Evolutionary conservation across 768 basidiomycete species (phyloP), one percentile per base, ranked within the genome.

Genomic region (Rickenella mellea): DNA sequence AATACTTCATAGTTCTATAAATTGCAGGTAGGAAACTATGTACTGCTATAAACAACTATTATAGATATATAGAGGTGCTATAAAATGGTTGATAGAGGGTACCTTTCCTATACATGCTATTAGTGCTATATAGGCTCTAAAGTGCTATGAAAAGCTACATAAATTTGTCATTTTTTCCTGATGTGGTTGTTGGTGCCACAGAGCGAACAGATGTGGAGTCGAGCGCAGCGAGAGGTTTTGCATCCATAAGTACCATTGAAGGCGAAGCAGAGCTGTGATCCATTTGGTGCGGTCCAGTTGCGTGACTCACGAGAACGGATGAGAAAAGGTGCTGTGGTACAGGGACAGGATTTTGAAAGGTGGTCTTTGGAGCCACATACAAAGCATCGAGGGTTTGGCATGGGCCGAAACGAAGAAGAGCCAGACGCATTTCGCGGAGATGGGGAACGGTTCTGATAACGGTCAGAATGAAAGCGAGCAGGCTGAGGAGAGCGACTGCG

Each of bases 171-270:
- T n/a, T n/a, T n/a, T n/a, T n/a, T n/a, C n/a, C n/a, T n/a, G n/a
- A n/a, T n/a, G 11, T 44, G 42, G 28, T 60, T 49, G 0, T 32
- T 15, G 1, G 15, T 10, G 7, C 47, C 41, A 41, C 55, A 57
- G 11, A 57, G 45, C 4, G 51, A 31, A 37, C 55, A 55, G 28
- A 31, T 22, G 40, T 57, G 52, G 6, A 3, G 4, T 35, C 25
- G 45, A 5, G 17, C 17, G 29, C 50, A 46, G n/a, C 33, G 19
- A 4, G 33, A 17, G 15, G 19, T 19, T n/a, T n/a, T n/a, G 33
- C 33, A 17, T 10, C 19, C 9, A 8, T 17, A 9, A 3, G 33
- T 36, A 7, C 19, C 9, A 15, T 36, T 36, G 19, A 17, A 36
- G 2, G 33, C 33, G 15, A 12, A 36, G 33, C 33, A 36, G 5